Percentiles rank a stretch among this genome's conserved stretches.
Conservation (phyloP, 1,139 yeast genomes). For the Pichia inconspicua region DNA sequence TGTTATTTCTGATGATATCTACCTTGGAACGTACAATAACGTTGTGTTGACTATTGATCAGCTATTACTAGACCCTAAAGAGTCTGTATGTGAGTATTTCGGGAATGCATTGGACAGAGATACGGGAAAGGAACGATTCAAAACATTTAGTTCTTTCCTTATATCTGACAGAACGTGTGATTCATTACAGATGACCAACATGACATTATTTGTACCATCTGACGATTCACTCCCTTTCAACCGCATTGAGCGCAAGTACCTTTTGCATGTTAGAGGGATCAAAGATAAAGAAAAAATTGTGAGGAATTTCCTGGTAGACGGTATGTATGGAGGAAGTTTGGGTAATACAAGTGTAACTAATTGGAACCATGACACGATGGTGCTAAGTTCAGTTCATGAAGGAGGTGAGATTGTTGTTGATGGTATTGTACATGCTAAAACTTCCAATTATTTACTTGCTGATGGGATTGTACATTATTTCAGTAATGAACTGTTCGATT, state of each 20-base stretch:
- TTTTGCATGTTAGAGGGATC: constrained; percentile 31
- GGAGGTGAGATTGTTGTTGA: constrained; percentile 31
- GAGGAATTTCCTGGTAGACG: constrained; percentile 31
- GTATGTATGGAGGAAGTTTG: constrained; percentile 32
- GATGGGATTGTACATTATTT: constrained; percentile 63
- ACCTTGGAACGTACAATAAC: constrained; percentile 63
- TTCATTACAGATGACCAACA: constrained; percentile 19
- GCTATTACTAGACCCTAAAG: constrained; percentile 29
- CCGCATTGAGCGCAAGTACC: constrained; percentile 41
- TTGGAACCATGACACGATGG: constrained; percentile 23
- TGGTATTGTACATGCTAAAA: constrained; percentile 26
- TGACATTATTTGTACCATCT: constrained; percentile 39
- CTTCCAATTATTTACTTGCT: constrained; percentile 40
- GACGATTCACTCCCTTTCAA: constrained; percentile 36
- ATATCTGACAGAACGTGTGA: constrained; percentile 15
- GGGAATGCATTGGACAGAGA: constrained; percentile 10
- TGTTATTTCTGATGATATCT: constrained; percentile 56
- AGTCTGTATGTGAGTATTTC: constrained; percentile 16
- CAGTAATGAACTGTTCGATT: constrained; percentile 31
- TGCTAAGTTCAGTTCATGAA: constrained; percentile 23
- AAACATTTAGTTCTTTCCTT: constrained; percentile 15
- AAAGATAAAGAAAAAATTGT: constrained; percentile 32
- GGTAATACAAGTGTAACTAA: constrained; percentile 23
- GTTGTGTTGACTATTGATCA: constrained; percentile 65
- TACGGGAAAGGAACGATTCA: constrained; percentile 14